Conservation (phyloP, 2,329 filamentous ascomycete species). For the Lachnellula willkommii region DNA sequence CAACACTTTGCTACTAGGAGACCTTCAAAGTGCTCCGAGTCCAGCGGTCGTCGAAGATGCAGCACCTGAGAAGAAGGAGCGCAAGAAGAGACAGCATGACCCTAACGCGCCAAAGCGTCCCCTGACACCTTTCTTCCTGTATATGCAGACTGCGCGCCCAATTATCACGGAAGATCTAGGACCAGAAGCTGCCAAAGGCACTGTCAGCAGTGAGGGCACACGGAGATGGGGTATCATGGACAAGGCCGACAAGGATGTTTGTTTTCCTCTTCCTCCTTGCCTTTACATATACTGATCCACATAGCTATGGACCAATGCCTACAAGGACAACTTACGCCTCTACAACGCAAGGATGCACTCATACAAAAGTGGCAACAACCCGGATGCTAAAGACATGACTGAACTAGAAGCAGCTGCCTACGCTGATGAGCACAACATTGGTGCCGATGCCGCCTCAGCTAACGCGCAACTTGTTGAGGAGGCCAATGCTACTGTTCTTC, state of each 20-base stretch:
- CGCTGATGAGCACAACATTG: slow-evolving; percentile 54
- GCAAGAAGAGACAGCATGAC: slow-evolving; percentile 81
- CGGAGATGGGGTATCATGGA: slow-evolving; percentile 78
- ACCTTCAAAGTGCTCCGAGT: slow-evolving; percentile 32
- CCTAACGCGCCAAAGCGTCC: slow-evolving; percentile 94
- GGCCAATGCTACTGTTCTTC: slow-evolving; percentile 34
- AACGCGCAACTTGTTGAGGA: slow-evolving; percentile 44
- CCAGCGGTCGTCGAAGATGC: slow-evolving; percentile 40
- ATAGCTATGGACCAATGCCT: slow-evolving; percentile 55
- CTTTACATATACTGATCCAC: slow-evolving; percentile 1
- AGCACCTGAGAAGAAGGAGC: slow-evolving; percentile 73
- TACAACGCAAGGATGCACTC: slow-evolving; percentile 62
- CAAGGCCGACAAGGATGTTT: slow-evolving; percentile 61
- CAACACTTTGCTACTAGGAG: slow-evolving; percentile 35
- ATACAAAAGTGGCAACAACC: slow-evolving; percentile 54
- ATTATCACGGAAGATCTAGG: slow-evolving; percentile 78
- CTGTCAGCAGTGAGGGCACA: slow-evolving; percentile 82
- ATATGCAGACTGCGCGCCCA: slow-evolving; percentile 80
- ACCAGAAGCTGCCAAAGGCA: slow-evolving; percentile 70
- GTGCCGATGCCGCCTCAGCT: slow-evolving; percentile 37
- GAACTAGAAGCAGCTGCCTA: slow-evolving; percentile 57
- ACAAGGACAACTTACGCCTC: slow-evolving; percentile 61
- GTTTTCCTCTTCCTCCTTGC: slow-evolving; percentile 14
- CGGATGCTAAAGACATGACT: slow-evolving; percentile 53
- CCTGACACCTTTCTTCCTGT: slow-evolving; percentile 90